phyloP scores from a whole-genome alignment of 2,329 filamentous ascomycete genomes.

The Paracamarosporium sp. region DNA sequence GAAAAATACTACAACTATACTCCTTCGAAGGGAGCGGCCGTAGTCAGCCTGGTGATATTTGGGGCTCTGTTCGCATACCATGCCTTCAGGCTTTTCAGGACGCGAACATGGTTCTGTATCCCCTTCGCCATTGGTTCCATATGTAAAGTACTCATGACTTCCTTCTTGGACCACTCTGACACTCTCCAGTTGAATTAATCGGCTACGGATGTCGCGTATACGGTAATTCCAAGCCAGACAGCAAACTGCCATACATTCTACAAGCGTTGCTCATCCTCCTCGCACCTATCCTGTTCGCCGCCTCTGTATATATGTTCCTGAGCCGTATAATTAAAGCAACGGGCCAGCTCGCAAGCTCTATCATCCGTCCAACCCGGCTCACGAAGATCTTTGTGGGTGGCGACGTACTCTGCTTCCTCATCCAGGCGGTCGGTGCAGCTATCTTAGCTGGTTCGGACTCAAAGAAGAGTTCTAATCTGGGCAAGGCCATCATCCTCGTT shows the following conservation, averaged over 20 bases:
- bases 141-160: neutral
- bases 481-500: constrained; percentile 56
- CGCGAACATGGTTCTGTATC: neutral
- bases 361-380: constrained; percentile 51
- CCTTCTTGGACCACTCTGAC: neutral
- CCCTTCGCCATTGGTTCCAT: neutral
- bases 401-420: constrained; percentile 58
- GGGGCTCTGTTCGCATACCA: too few relatives aligned
- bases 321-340: constrained; percentile 42
- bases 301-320: constrained; percentile 51
- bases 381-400: constrained; percentile 61
- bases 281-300: constrained; percentile 50
- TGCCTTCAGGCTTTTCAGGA: too few relatives aligned
- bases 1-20: too few relatives aligned
- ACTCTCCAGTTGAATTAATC: neutral
- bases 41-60: too few relatives aligned
- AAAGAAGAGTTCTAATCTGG: constrained; percentile 31
- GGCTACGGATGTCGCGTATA: neutral
- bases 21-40: too few relatives aligned
- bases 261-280: constrained; percentile 47
- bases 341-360: constrained; percentile 44
- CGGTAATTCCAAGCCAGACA: neutral
- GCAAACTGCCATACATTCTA: constrained; percentile 8
- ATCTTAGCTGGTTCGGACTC: constrained; percentile 34
- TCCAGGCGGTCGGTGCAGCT: constrained; percentile 51